These are phyloP conservation scores for Acorus calamus DNA, from an alignment of 106 monocot species.

Conservation along the genomic window DNA sequence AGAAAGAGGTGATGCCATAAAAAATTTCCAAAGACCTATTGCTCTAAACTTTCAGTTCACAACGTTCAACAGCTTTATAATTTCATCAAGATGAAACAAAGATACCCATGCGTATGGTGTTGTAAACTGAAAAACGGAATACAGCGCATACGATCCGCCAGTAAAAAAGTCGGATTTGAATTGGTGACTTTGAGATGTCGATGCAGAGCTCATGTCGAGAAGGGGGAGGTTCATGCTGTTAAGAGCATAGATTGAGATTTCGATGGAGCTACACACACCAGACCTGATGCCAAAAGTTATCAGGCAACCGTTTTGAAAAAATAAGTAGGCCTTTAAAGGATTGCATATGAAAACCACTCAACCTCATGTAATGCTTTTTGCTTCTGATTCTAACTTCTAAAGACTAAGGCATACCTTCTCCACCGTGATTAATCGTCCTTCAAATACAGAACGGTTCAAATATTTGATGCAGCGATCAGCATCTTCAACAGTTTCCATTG, in stretches of 20 bases:
- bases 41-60: no score
- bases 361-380: no score
- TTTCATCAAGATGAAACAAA: neutral
- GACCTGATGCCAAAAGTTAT: constrained; percentile 62
- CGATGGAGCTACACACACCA: constrained; percentile 47
- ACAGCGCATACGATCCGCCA: constrained; percentile 40
- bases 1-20: no score
- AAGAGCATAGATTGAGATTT: constrained; percentile 51
- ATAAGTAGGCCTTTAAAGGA: no score
- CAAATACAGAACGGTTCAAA: constrained; percentile 63
- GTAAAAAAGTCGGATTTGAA: constrained; percentile 34
- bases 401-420: constrained; percentile 46
- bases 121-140: constrained; percentile 21
- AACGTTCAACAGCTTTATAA: no score
- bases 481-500: constrained; percentile 62
- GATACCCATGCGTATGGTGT: constrained; percentile 5
- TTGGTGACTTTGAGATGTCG: constrained; percentile 41
- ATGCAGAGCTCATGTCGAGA: constrained; percentile 55
- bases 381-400: neutral
- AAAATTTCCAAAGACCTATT: no score
- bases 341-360: no score
- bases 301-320: constrained; percentile 37
- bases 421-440: constrained; percentile 72
- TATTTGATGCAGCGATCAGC: constrained; percentile 62
- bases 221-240: constrained; percentile 41